Conservation (phyloP, 805 yeast species). For the Ogataea zsoltii region DNA sequence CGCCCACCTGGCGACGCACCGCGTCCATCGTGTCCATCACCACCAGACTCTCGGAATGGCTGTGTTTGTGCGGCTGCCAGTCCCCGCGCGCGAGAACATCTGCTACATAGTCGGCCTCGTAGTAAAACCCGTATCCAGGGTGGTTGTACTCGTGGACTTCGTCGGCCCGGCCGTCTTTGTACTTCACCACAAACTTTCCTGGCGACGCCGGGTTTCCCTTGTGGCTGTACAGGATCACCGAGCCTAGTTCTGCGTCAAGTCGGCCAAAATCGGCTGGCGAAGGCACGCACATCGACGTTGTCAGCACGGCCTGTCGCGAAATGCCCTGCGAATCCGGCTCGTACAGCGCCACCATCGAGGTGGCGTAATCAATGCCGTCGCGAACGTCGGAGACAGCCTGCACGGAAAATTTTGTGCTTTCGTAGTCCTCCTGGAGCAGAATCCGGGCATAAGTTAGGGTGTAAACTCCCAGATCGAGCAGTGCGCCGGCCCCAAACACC, state of each 20-base stretch:
- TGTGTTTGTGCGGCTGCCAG: conserved; percentile 32
- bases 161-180: conserved; percentile 31
- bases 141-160: conserved; percentile 29
- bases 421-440: conserved; percentile 38
- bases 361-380: conserved; percentile 44
- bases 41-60: conserved; percentile 47
- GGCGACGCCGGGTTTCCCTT: conserved; percentile 27
- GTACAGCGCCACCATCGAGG: conserved; percentile 40
- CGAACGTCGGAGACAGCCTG: conserved; percentile 39
- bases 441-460: conserved; percentile 47
- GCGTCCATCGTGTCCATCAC: conserved; percentile 52
- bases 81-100: conserved; percentile 42
- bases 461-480: conserved; percentile 58
- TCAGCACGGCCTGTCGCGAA: conserved; percentile 43
- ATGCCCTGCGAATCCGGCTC: conserved; percentile 21
- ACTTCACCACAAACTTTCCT: conserved; percentile 33
- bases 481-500: conserved; percentile 55
- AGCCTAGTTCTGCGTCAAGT: conserved; percentile 24
- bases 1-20: conserved; percentile 43
- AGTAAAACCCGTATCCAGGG: conserved; percentile 50
- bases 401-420: conserved; percentile 25
- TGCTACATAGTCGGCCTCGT: conserved; percentile 58
- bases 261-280: conserved; percentile 14
- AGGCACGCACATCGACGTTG: conserved; percentile 22
- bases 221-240: conserved; percentile 15